Percentiles rank a stretch among this genome's conserved stretches.
Conservation (phyloP, 345 rosid species). For the Dovyalis caffra region DNA sequence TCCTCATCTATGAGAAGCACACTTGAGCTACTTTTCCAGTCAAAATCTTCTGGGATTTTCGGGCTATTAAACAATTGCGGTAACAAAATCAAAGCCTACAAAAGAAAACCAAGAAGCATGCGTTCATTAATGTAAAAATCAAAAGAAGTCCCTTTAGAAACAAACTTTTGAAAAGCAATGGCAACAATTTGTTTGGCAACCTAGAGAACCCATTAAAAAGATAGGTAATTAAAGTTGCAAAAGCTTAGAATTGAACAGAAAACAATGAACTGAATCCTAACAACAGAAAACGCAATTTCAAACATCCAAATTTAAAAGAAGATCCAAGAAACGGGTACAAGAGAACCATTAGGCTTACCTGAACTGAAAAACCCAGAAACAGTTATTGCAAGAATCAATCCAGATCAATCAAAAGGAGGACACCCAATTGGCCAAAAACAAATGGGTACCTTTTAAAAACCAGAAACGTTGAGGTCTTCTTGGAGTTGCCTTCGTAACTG, state of each 20-base stretch:
- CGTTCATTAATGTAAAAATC: not conserved
- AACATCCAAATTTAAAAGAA: conserved; percentile 3
- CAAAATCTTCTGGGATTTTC: conserved; percentile 7
- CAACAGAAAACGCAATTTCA: not conserved
- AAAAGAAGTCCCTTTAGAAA: not conserved
- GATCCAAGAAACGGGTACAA: conserved; percentile 24
- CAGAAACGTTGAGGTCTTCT: conserved; percentile 4
- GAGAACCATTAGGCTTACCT: conserved; percentile 27
- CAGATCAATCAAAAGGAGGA: conserved; percentile 16
- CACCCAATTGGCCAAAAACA: conserved; percentile 21
- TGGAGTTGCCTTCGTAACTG: not conserved
- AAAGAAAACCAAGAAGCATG: conserved; percentile 13
- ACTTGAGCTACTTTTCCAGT: conserved; percentile 1
- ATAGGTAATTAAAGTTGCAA: not conserved
- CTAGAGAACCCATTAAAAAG: not conserved
- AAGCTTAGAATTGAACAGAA: not conserved
- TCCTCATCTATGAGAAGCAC: conserved; percentile 18
- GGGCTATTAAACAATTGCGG: not conserved
- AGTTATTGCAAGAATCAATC: conserved; percentile 19
- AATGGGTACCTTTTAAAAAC: conserved; percentile 9
- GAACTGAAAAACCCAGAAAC: conserved; percentile 23
- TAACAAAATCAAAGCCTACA: conserved; percentile 17
- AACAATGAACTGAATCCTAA: not conserved
- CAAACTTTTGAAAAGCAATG: not conserved
- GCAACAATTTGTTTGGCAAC: conserved; percentile 3